phyloP scores from a whole-genome alignment of 2,329 filamentous ascomycete species.

The Aspergillus tamarii region DNA sequence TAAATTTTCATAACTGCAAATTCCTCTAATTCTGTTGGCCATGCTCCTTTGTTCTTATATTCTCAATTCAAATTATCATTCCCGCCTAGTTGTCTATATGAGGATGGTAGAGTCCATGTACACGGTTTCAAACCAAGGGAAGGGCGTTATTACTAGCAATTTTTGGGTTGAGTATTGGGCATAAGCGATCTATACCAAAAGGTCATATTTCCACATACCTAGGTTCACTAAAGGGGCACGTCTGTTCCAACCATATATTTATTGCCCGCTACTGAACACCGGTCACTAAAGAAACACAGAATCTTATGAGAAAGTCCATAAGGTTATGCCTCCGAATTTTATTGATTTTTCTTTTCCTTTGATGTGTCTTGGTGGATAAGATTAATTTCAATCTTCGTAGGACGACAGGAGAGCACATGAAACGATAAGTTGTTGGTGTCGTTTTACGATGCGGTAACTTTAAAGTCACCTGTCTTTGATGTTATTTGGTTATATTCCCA shows the following conservation, averaged over 20 bases:
- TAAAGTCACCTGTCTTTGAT: not conserved
- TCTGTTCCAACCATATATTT: not conserved
- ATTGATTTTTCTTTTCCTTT: not conserved
- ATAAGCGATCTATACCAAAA: not conserved
- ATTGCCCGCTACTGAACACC: no score
- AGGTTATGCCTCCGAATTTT: no score
- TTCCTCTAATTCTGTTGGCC: conserved; percentile 21
- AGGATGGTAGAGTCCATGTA: not conserved
- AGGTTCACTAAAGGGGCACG: not conserved
- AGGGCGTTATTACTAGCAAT: not conserved
- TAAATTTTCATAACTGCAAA: conserved; percentile 14
- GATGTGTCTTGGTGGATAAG: no score
- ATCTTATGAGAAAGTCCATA: no score
- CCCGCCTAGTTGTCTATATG: not conserved
- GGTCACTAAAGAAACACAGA: no score
- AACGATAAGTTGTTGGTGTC: not conserved
- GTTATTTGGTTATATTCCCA: not conserved
- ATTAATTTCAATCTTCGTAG: not conserved
- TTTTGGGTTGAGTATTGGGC: not conserved
- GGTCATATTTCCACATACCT: not conserved
- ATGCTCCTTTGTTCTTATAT: conserved; percentile 24
- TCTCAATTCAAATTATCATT: conserved; percentile 20
- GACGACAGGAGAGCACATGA: not conserved
- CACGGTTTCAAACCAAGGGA: not conserved
- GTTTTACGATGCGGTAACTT: not conserved